Conservation (phyloP, 352 stramenopile species). For the Phytophthora brassicae region DNA sequence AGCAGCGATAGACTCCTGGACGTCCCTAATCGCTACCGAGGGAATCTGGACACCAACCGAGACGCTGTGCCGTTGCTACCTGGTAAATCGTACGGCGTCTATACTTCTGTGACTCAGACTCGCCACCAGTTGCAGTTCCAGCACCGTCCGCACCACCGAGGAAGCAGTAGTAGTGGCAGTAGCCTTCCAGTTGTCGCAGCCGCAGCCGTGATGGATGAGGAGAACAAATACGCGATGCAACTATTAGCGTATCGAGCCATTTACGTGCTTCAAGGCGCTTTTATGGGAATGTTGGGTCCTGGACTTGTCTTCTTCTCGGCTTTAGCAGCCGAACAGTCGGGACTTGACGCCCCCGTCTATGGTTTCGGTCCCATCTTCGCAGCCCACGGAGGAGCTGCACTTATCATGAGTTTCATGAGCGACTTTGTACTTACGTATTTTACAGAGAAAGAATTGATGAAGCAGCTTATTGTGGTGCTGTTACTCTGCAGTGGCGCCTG, state of each 20-base stretch:
- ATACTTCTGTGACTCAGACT: slow-evolving; percentile 24
- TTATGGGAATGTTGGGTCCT: slow-evolving; percentile 67
- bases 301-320: slow-evolving; percentile 67
- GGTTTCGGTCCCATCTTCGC: slow-evolving; percentile 77
- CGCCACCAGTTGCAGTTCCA: slow-evolving; percentile 28
- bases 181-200: slow-evolving; percentile 18
- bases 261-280: slow-evolving; percentile 67
- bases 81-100: slow-evolving; percentile 21
- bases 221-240: slow-evolving; percentile 58
- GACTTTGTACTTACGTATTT: slow-evolving; percentile 71
- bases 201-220: slow-evolving; percentile 35
- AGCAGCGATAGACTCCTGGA: slow-evolving; percentile 18
- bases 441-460: slow-evolving; percentile 70
- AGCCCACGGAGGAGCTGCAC: slow-evolving; percentile 62
- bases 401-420: slow-evolving; percentile 81
- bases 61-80: slow-evolving; percentile 7
- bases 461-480: slow-evolving; percentile 65
- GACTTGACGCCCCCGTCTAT: slow-evolving; percentile 51
- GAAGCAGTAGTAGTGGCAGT: slow-evolving; percentile 27
- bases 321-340: slow-evolving; percentile 40
- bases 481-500: slow-evolving; percentile 59
- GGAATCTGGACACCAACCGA: slow-evolving; percentile 4
- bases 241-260: slow-evolving; percentile 66
- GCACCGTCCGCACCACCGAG: slow-evolving; percentile 33
- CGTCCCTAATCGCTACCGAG: slow-evolving; percentile 22